Conservation (phyloP, 2,329 filamentous ascomycete genomes). For the Chrysoporthe deuterocubensis region DNA sequence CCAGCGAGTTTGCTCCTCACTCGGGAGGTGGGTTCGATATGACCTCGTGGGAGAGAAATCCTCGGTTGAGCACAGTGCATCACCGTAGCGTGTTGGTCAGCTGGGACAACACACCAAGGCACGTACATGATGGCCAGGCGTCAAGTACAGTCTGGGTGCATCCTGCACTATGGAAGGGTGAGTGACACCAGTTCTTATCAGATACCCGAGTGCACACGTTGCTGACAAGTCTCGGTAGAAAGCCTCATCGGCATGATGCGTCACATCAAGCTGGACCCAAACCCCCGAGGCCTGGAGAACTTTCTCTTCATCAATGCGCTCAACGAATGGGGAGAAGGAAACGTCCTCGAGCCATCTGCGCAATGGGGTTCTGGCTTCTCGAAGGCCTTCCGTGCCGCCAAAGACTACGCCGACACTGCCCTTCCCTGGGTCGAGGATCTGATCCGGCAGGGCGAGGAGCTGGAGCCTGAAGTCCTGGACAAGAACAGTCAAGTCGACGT, state of each 20-base stretch:
- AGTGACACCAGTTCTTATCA: background rate
- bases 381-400: conserved; percentile 17
- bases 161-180: conserved; percentile 4
- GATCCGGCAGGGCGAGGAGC: conserved; percentile 14
- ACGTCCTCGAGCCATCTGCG: conserved; percentile 25
- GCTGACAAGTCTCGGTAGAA: background rate
- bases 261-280: conserved; percentile 25
- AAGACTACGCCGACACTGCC: background rate
- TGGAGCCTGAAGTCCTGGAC: conserved; percentile 6
- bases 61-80: conserved; percentile 9
- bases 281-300: conserved; percentile 23
- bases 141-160: conserved; percentile 5
- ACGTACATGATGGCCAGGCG: conserved; percentile 10
- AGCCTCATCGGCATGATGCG: conserved; percentile 15
- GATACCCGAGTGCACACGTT: background rate
- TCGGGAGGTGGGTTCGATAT: background rate
- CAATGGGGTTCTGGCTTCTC: conserved; percentile 25
- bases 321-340: conserved; percentile 29
- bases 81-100: conserved; percentile 19
- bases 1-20: background rate
- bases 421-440: conserved; percentile 25
- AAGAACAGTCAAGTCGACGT: conserved; percentile 19
- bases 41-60: conserved; percentile 13
- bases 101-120: conserved; percentile 26
- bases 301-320: conserved; percentile 28